phyloP scores from a whole-genome alignment of 2,329 filamentous ascomycete genomes.

The Paecilomyces niveus region DNA sequence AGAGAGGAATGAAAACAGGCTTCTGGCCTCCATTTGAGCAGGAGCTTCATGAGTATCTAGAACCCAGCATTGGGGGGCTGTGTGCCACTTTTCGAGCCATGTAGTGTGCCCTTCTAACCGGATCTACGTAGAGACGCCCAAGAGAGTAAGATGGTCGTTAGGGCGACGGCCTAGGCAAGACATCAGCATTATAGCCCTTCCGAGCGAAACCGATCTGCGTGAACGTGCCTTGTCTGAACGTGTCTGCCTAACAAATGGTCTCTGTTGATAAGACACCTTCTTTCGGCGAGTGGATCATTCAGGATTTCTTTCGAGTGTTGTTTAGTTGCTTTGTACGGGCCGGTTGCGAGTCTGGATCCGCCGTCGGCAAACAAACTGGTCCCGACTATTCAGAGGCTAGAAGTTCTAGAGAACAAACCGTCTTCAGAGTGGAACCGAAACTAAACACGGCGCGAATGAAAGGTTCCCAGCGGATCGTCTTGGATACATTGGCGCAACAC shows the following conservation, averaged over 20 bases:
- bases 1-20: not conserved
- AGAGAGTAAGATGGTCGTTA: not conserved
- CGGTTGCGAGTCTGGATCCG: not conserved
- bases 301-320: not conserved
- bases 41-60: constrained; percentile 2
- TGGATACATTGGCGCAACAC: not conserved
- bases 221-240: not conserved
- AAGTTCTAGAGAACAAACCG: not conserved
- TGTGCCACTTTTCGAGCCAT: not conserved
- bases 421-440: not conserved
- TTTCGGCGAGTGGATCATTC: not conserved
- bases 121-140: not conserved
- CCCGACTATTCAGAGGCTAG: not conserved
- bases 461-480: not conserved
- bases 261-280: not conserved
- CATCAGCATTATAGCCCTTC: not conserved
- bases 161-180: not conserved
- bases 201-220: not conserved
- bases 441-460: not conserved
- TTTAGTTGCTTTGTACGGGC: not conserved
- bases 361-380: not conserved
- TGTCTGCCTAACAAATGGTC: not conserved
- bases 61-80: constrained; percentile 18
- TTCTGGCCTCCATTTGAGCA: not conserved
- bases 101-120: not conserved